Evolutionary conservation across 1,139 yeast species (phyloP), one percentile per base, ranked within the genome.

Genomic region (Wickerhamomyces sp.): DNA sequence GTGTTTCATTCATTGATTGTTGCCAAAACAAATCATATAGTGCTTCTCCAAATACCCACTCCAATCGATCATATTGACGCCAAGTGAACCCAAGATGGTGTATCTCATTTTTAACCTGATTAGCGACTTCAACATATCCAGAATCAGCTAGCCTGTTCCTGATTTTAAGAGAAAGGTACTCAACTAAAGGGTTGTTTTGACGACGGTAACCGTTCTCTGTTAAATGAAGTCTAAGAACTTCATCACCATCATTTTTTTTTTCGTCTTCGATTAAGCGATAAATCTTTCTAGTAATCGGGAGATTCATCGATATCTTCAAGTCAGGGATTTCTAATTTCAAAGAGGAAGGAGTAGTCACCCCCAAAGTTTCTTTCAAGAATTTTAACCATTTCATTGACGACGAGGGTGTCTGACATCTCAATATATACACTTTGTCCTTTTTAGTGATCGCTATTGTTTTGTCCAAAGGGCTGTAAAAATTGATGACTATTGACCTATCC

Each of bases 51-150:
- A 69, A 59, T 9, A 80, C 61, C 96, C 96, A 88, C 50, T 86
- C 94, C 12, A 87, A 53, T 27, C 89, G 64, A 56, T 87, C 96
- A 55, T 81, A 86, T 36, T 75, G 67, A 45, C 78, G 75, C 70
- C 84, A 76, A 52, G 74, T 83, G 57, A 70, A 72, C 44, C 85
- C 87, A 55, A 50, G 68, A 59, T 59, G 54, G 4, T 48, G 45
- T 13, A 56, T 53, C 5, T 50, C 40, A 3, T 36, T 48, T 39
- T 44, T 56, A 49, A 60, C 52, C 13, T 39, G 31, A 9, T 46
- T 34, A 13, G 54, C 42, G 3, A 48, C 25, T 1, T 48, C 41
- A 2, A 32, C 25, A 29, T 42, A 54, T 2, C 61, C 61, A 7
- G 58, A 44, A 17, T 45, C 42, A 4, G 38, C 27, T 26, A 60